phyloP scores from a whole-genome alignment of 495 filamentous ascomycete species.

The Tuber microsphaerosporum region DNA sequence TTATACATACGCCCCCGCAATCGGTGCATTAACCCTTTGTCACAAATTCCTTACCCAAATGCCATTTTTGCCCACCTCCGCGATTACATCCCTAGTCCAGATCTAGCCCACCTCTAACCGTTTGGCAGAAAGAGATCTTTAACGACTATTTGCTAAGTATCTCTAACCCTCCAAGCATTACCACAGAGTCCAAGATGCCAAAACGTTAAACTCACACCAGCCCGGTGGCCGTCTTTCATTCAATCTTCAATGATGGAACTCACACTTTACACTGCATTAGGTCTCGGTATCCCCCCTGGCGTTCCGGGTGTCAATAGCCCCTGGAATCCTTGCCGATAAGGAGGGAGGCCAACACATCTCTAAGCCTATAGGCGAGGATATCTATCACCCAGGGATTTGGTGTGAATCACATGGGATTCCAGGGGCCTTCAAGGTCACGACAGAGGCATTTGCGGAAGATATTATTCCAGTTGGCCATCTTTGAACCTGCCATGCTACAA shows the following conservation, averaged over 20 bases:
- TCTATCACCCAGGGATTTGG: no score
- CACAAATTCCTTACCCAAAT: neutral
- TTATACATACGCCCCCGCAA: neutral
- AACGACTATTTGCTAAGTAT: neutral
- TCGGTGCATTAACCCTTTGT: neutral
- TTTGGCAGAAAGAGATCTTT: neutral
- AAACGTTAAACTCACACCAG: neutral
- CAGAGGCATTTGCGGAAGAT: neutral
- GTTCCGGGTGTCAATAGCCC: neutral
- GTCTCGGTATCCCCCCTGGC: no score
- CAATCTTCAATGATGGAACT: neutral
- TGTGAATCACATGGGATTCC: no score
- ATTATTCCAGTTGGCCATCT: neutral
- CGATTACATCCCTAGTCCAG: neutral
- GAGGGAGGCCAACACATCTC: neutral
- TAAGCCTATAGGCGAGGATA: no score
- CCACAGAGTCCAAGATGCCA: neutral
- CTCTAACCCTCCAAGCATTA: neutral
- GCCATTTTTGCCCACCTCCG: neutral
- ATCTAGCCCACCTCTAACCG: neutral
- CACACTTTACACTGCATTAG: neutral
- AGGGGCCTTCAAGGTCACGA: neutral
- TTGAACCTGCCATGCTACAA: neutral
- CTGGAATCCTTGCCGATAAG: neutral
- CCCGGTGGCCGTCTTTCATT: no score